These are phyloP conservation scores for Cryoendolithus antarcticus DNA, from an alignment of 2,329 filamentous ascomycete genomes.

Conservation along the genomic window DNA sequence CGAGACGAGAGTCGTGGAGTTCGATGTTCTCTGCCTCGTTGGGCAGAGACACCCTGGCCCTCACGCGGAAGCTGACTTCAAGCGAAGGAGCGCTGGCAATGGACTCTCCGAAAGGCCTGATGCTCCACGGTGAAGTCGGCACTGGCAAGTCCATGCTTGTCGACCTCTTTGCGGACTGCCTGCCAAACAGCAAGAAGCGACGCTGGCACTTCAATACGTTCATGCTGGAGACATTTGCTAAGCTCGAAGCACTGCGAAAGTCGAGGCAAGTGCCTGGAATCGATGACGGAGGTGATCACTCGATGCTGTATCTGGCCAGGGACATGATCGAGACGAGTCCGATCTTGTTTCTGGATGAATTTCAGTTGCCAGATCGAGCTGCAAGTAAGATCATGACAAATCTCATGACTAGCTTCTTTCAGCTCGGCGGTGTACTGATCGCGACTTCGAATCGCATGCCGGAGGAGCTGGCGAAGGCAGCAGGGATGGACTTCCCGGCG, in stretches of 20 bases:
- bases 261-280: constrained; percentile 14
- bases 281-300: constrained; percentile 44
- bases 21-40: constrained; percentile 39
- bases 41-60: constrained; percentile 45
- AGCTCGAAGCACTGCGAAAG: constrained; percentile 52
- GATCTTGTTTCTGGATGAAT: constrained; percentile 71
- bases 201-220: constrained; percentile 80
- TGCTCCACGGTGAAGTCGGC: constrained; percentile 71
- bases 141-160: constrained; percentile 80
- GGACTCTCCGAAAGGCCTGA: constrained; percentile 60
- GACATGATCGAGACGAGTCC: constrained; percentile 64
- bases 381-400: constrained; percentile 69
- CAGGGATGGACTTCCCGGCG: constrained; percentile 55
- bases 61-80: constrained; percentile 56
- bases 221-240: constrained; percentile 65
- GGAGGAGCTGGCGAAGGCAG: constrained; percentile 65
- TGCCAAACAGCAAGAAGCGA: constrained; percentile 60
- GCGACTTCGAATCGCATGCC: constrained; percentile 76
- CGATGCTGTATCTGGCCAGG: constrained; percentile 59
- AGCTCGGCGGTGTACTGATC: constrained; percentile 66
- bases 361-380: constrained; percentile 68
- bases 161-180: constrained; percentile 64
- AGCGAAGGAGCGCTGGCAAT: constrained; percentile 61
- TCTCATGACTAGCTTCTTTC: constrained; percentile 68
- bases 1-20: constrained; percentile 28